Evolutionary conservation across 179 eudicot genomes (phyloP).

Genomic region (Amaranthus tricolor): DNA sequence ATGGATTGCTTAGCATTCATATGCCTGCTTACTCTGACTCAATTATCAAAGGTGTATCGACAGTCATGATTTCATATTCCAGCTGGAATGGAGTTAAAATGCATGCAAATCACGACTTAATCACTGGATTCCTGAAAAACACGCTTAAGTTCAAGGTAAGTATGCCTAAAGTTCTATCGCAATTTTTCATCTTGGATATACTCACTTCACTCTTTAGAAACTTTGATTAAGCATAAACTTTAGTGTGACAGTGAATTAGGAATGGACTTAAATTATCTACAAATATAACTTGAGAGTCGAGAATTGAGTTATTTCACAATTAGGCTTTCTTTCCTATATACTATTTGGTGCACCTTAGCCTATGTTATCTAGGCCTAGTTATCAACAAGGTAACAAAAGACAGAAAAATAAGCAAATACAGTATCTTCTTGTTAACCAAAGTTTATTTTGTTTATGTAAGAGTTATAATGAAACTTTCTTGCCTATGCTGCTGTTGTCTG

Average conservation of each 20-base stretch:
- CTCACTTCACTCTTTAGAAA: not conserved
- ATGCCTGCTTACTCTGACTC: slow-evolving; percentile 50
- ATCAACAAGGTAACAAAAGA: not conserved
- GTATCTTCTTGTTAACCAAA: no score
- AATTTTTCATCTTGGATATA: not conserved
- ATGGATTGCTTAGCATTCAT: slow-evolving; percentile 47
- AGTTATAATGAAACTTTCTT: no score
- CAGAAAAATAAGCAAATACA: not conserved
- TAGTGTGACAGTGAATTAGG: not conserved
- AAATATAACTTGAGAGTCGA: not conserved
- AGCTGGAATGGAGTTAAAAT: slow-evolving; percentile 54
- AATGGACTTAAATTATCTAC: not conserved
- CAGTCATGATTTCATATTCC: slow-evolving; percentile 53
- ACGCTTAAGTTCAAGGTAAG: slow-evolving; percentile 48
- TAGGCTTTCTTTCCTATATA: not conserved
- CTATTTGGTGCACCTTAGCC: not conserved
- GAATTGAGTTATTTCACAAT: not conserved
- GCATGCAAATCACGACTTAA: slow-evolving; percentile 46
- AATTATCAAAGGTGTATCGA: slow-evolving; percentile 45
- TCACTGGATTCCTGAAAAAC: slow-evolving; percentile 46
- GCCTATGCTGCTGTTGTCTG: no score
- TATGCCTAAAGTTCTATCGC: not conserved
- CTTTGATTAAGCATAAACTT: not conserved
- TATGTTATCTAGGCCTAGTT: not conserved
- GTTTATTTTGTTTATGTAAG: no score